Evolutionary conservation across 2,329 filamentous ascomycete species (phyloP).

Genomic region (Aspergillus ruber): DNA sequence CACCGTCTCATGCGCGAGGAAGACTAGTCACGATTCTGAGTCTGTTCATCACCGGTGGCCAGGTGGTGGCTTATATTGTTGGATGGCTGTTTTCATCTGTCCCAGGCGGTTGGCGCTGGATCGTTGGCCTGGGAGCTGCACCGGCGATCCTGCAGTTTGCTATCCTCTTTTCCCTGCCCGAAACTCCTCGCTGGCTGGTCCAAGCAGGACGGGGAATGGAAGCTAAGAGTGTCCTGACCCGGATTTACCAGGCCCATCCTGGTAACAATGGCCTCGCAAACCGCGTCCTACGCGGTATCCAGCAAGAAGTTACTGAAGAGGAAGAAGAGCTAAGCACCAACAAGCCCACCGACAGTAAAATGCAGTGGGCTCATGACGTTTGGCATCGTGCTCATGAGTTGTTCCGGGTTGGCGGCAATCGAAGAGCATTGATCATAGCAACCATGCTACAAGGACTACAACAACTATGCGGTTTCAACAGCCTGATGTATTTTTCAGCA

Average conservation of each 20-base stretch:
- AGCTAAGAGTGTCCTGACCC: constrained; percentile 60
- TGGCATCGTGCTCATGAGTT: constrained; percentile 24
- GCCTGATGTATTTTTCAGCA: constrained; percentile 85
- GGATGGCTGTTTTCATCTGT: constrained; percentile 67
- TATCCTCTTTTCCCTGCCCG: constrained; percentile 68
- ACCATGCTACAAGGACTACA: constrained; percentile 82
- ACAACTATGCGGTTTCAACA: constrained; percentile 86
- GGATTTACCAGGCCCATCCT: constrained; percentile 52
- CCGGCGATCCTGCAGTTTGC: constrained; percentile 67
- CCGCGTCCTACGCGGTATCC: constrained; percentile 61
- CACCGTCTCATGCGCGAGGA: constrained; percentile 69
- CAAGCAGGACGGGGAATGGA: constrained; percentile 56
- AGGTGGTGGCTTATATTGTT: constrained; percentile 79
- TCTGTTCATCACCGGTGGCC: constrained; percentile 78
- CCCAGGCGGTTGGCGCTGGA: constrained; percentile 72
- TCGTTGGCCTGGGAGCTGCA: constrained; percentile 76
- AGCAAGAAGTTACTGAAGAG: constrained; percentile 68
- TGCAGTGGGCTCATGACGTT: constrained; percentile 21
- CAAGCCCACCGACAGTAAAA: constrained; percentile 11
- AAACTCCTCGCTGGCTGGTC: constrained; percentile 84
- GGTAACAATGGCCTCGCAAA: constrained; percentile 47
- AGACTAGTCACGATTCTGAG: constrained; percentile 74
- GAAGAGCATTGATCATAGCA: constrained; percentile 71
- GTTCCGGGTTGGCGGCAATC: constrained; percentile 42
- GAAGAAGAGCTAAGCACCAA: constrained; percentile 38